Evolutionary conservation across 345 rosid species (phyloP).

Genomic region (Aethionema arabicum): DNA sequence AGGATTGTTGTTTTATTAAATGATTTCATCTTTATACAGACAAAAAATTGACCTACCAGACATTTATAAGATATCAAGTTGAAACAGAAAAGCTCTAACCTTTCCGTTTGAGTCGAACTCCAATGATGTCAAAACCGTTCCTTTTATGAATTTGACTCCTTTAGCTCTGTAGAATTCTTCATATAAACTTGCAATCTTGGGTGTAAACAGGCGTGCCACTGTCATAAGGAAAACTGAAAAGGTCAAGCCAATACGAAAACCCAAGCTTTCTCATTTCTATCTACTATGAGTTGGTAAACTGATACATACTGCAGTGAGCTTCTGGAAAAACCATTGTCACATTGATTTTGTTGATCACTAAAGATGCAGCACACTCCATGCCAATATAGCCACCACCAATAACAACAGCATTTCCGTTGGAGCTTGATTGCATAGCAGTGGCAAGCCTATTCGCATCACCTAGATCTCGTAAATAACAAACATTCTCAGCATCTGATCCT

Average conservation of each 20-base stretch:
- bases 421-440: constrained; percentile 57
- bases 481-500: constrained; percentile 84
- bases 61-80: constrained; percentile 6
- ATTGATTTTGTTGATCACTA: constrained; percentile 82
- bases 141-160: constrained; percentile 84
- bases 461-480: constrained; percentile 85
- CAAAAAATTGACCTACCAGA: constrained; percentile 1
- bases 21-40: constrained; percentile 13
- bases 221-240: constrained; percentile 27
- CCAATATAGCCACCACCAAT: constrained; percentile 98
- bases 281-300: background rate
- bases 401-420: constrained; percentile 80
- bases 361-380: constrained; percentile 98
- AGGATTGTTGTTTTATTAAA: background rate
- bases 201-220: constrained; percentile 96
- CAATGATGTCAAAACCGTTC: constrained; percentile 75
- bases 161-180: constrained; percentile 72
- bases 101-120: constrained; percentile 63
- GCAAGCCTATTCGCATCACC: constrained; percentile 86
- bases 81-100: constrained; percentile 38
- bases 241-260: constrained; percentile 19
- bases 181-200: constrained; percentile 72
- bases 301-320: constrained; percentile 83
- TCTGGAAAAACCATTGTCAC: constrained; percentile 99
- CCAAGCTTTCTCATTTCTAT: background rate